These are phyloP conservation scores for Rasamsonia emersonii DNA, from an alignment of 2,329 filamentous ascomycete genomes.

Conservation along the genomic window DNA sequence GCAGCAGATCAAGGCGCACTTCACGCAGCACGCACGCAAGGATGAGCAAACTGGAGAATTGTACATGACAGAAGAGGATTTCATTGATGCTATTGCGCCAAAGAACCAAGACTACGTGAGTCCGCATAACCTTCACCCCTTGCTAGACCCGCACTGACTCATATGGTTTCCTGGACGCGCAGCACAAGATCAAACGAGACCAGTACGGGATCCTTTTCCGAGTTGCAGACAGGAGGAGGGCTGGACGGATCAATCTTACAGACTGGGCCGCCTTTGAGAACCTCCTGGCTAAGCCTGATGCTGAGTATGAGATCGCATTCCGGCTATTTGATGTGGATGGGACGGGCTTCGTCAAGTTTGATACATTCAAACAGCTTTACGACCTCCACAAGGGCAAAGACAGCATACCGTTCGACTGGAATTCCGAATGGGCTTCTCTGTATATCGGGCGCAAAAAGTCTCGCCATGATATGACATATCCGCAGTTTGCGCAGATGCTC, in stretches of 20 bases:
- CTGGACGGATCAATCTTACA: conserved; percentile 64
- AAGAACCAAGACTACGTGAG: conserved; percentile 83
- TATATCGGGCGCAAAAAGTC: conserved; percentile 85
- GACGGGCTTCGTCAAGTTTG: conserved; percentile 78
- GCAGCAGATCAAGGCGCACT: conserved; percentile 65
- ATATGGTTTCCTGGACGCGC: conserved; percentile 10
- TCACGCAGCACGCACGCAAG: conserved; percentile 65
- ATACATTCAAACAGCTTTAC: conserved; percentile 77
- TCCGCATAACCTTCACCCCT: conserved; percentile 14
- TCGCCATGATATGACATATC: conserved; percentile 86
- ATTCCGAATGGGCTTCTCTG: conserved; percentile 89
- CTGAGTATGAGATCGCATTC: conserved; percentile 98
- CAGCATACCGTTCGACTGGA: conserved; percentile 91
- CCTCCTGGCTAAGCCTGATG: conserved; percentile 84
- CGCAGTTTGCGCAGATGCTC: conserved; percentile 96
- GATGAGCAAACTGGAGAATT: conserved; percentile 68
- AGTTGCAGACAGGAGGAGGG: conserved; percentile 72
- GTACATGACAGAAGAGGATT: conserved; percentile 76
- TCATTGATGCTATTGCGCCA: conserved; percentile 84
- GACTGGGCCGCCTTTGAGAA: conserved; percentile 96
- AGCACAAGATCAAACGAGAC: conserved; percentile 97
- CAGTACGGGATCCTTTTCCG: conserved; percentile 91
- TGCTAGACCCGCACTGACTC: conserved; percentile 12
- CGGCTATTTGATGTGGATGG: conserved; percentile 85
- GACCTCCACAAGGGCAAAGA: conserved; percentile 78